Conservation (phyloP, 2,329 filamentous ascomycete genomes). For the Diplodia mutila region DNA sequence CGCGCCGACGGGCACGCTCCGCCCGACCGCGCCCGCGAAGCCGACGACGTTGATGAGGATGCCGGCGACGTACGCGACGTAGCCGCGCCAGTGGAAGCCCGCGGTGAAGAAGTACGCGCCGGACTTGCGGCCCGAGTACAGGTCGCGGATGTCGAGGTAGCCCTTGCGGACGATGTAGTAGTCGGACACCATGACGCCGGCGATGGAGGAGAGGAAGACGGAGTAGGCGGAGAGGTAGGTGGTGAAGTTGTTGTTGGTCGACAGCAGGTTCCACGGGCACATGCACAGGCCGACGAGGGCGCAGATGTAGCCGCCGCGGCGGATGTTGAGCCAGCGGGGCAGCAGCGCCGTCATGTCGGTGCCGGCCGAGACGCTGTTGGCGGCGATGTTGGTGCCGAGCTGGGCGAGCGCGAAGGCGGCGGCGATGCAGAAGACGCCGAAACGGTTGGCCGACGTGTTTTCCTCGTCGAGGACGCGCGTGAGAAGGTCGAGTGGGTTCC, state of each 20-base stretch:
- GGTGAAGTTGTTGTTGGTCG: slow-evolving; percentile 78
- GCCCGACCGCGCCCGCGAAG: slow-evolving; percentile 80
- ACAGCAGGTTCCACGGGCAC: slow-evolving; percentile 83
- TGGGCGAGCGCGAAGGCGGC: slow-evolving; percentile 67
- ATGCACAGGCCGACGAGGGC: slow-evolving; percentile 79
- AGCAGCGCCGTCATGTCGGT: slow-evolving; percentile 81
- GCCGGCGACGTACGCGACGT: slow-evolving; percentile 78
- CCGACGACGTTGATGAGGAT: slow-evolving; percentile 91
- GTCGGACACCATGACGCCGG: slow-evolving; percentile 85
- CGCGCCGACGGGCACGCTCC: slow-evolving; percentile 73
- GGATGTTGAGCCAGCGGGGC: slow-evolving; percentile 80
- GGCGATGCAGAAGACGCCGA: slow-evolving; percentile 60
- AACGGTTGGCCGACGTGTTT: slow-evolving; percentile 45
- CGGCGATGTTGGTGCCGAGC: slow-evolving; percentile 84
- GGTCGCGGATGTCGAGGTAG: slow-evolving; percentile 75
- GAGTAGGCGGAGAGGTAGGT: slow-evolving; percentile 91
- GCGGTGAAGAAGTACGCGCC: slow-evolving; percentile 74
- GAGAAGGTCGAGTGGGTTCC: slow-evolving; percentile 49
- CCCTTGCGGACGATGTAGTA: slow-evolving; percentile 86
- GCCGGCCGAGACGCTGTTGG: slow-evolving; percentile 81
- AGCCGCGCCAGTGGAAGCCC: slow-evolving; percentile 83
- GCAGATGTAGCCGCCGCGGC: slow-evolving; percentile 84
- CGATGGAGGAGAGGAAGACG: slow-evolving; percentile 91
- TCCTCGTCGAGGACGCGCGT: slow-evolving; percentile 46
- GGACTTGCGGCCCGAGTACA: slow-evolving; percentile 72